Base-by-base conservation (phyloP, 164 flowering plant genomes). In the Magnolia kwangsiensis region DNA sequence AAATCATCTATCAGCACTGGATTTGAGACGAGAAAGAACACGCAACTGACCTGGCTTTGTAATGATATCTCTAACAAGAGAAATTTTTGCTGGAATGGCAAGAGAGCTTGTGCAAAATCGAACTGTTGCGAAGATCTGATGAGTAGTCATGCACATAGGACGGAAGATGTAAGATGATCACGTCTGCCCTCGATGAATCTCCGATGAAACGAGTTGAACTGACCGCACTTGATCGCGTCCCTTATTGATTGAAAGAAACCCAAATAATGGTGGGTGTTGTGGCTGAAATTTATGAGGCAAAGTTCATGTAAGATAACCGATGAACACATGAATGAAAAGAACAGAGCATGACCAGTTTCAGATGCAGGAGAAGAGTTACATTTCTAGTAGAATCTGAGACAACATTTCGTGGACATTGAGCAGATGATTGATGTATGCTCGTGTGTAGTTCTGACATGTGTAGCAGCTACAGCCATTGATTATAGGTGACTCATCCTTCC, bases 331-430 rank as follows among this genome's bases (percentile, higher is more conserved):
- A 68, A 76, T 8, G 51, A 13, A 50, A 11, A 4, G 27, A 49
- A 23, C 58, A 20, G 5, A 18, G 67, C 5, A 16, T 24, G 45
- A 29, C 24, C n/a, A 77, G 19, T 6, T 58, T 51, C 67, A 37
- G 49, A 61, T n/a, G 20, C 8, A 31, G 19, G 37, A 64, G 31
- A 63, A 50, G 45, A 71, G 50, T 77, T 89, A 94, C 98, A 95
- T 88, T 80, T 95, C 97, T 16, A 95, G 84, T 61, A 95, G 86
- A 87, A 88, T 92, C 73, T 87, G 93, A 18, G 97, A 95, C 79
- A 95, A 85, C 98, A 95, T 92, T 78, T 95, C 98, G 74, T 90
- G 95, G 73, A 90, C 97, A 83, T 95, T 95, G 83, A 95, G 91
- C 58, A 95, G 85, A 80, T 95, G 98, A 84, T 92, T 91, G 72